Evolutionary conservation across 805 yeast species (phyloP), one percentile per base, ranked within the genome.

Genomic region (Suhomyces faveliae): DNA sequence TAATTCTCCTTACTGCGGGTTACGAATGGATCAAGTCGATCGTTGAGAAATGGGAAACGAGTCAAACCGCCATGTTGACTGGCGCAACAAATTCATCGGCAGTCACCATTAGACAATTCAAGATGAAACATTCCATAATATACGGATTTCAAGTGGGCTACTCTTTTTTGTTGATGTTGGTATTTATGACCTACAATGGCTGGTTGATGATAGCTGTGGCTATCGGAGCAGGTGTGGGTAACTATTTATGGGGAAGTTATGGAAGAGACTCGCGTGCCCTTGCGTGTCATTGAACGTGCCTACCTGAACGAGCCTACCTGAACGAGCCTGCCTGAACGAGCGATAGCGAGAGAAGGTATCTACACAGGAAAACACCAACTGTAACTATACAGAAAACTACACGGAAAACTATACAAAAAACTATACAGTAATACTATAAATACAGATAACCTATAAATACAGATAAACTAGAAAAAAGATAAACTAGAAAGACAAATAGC

Each of bases 151-250:
- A 84, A 58, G 87, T 85, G 4, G 83, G 83, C 1, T 85, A 81
- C 58, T 83, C 89, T 3, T 84, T 85, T 58, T 68, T 83, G 70
- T 67, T 83, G 57, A 87, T 88, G 96, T 76, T 87, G 55, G 79
- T 89, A 0, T 88, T 87, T 56, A 88, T 88, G 96, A 86, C 92
- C 5, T 88, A 85, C 63, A 87, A 87, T 61, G 88, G 92, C 10
- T 88, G 91, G 91, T 77, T 83, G 27, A 87, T 87, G 94, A 41
- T 80, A 6, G 82, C 92, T 3, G 87, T 86, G 8, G 82, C 80
- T 1, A 53, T 75, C 1, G 96, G 96, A 2, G 94, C 94, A 1
- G 76, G 73, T n/a, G 19, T 79, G 21, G 96, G 96, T 1, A 77
- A 83, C 60, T 81, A 74, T 56, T 29, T 79, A 9, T 88, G 89